Evolutionary conservation across 1,284 basidiomycete species (phyloP).

Genomic region (Hypsizygus ulmarius): DNA sequence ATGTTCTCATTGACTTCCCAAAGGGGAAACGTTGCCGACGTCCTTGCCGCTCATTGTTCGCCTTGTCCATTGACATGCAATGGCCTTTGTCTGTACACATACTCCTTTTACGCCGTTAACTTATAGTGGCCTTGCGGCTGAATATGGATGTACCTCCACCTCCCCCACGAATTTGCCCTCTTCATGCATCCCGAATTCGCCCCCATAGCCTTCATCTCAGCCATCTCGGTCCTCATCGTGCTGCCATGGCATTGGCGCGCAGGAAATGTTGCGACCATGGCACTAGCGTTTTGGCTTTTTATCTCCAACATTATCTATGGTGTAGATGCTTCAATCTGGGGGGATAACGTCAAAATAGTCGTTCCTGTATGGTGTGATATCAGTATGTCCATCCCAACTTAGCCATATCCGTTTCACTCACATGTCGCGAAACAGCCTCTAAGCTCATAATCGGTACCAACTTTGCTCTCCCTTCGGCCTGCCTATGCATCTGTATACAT

Average conservation of each 20-base stretch:
- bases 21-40: too few species aligned
- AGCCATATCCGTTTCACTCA: not conserved
- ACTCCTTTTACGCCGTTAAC: too few species aligned
- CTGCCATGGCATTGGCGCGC: constrained; percentile 49
- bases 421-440: constrained; percentile 27
- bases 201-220: constrained; percentile 24
- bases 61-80: too few species aligned
- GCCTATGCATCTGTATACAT: constrained; percentile 51
- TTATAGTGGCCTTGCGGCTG: too few species aligned
- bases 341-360: constrained; percentile 34
- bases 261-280: constrained; percentile 49
- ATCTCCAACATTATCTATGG: constrained; percentile 42
- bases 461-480: constrained; percentile 52
- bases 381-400: constrained; percentile 33
- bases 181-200: constrained; percentile 23
- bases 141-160: too few species aligned
- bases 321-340: constrained; percentile 53
- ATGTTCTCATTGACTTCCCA: too few species aligned
- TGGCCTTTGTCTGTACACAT: too few species aligned
- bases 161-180: too few species aligned
- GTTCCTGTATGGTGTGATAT: constrained; percentile 61
- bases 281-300: constrained; percentile 51
- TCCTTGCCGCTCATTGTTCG: too few species aligned
- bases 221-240: constrained; percentile 31
- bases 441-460: constrained; percentile 39